Conservation (phyloP, 192 early-diverging fungal genomes). For the Coemansia sp. region DNA sequence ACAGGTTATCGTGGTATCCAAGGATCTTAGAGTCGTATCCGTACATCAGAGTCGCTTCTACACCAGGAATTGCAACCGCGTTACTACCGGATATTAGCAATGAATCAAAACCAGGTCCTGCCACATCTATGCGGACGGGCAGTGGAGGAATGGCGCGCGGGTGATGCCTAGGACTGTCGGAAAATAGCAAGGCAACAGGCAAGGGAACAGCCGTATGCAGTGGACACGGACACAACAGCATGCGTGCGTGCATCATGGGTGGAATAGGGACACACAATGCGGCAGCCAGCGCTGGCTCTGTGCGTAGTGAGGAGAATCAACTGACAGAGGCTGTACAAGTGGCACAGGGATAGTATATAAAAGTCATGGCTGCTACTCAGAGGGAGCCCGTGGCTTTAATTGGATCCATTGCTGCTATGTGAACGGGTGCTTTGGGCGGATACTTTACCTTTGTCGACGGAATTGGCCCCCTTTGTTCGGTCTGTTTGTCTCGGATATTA, state of each 20-base stretch:
- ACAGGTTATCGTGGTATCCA: conserved; percentile 41
- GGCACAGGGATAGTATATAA: conserved; percentile 7
- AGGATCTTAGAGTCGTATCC: conserved; percentile 34
- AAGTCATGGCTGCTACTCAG: neutral
- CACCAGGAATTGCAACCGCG: neutral
- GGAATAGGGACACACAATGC: conserved; percentile 1
- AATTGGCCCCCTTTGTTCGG: conserved; percentile 6
- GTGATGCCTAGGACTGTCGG: neutral
- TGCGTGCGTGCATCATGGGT: conserved; percentile 3
- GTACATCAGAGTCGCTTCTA: conserved; percentile 34
- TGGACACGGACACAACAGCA: neutral
- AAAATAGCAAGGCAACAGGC: neutral
- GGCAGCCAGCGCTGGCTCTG: neutral
- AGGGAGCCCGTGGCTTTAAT: no score
- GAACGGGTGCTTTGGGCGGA: neutral
- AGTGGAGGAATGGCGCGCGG: neutral
- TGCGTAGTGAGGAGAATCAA: neutral
- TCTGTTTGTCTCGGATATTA: conserved; percentile 8
- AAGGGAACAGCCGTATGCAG: neutral
- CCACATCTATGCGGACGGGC: neutral
- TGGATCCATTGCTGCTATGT: neutral
- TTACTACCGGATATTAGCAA: conserved; percentile 1
- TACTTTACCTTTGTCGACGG: conserved; percentile 6
- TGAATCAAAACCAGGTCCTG: neutral
- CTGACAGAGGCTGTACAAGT: neutral